Evolutionary conservation across 177 flowering plant genomes (phyloP).

Genomic region (Telopea speciosissima): DNA sequence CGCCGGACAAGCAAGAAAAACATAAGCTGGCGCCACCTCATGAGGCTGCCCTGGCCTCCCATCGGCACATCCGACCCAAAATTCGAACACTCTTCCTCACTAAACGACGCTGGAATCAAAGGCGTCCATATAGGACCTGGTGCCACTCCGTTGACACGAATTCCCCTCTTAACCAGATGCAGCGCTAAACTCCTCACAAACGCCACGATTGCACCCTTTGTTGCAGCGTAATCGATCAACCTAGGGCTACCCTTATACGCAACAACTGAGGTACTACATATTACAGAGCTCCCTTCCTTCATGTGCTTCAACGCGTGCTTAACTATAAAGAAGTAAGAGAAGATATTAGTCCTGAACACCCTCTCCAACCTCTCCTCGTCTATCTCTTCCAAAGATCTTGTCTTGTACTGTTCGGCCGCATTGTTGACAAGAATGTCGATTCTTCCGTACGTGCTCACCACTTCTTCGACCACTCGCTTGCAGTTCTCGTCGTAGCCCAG

Average conservation of each 20-base stretch:
- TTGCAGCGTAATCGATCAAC: slow-evolving; percentile 59
- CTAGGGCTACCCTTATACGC: slow-evolving; percentile 53
- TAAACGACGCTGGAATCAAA: slow-evolving; percentile 60
- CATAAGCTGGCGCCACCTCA: slow-evolving; percentile 62
- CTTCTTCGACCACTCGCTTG: slow-evolving; percentile 61
- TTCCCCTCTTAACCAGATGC: slow-evolving; percentile 44
- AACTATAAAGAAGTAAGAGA: slow-evolving; percentile 52
- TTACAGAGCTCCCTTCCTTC: slow-evolving; percentile 56
- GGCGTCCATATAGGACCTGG: slow-evolving; percentile 88
- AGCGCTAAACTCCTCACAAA: slow-evolving; percentile 61
- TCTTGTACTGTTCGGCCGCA: slow-evolving; percentile 62
- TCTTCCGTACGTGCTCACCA: slow-evolving; percentile 44
- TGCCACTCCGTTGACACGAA: slow-evolving; percentile 71
- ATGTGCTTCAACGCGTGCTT: slow-evolving; percentile 76
- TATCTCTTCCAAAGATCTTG: slow-evolving; percentile 43
- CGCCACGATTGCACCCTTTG: slow-evolving; percentile 74
- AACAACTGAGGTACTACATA: slow-evolving; percentile 51
- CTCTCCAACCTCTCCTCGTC: slow-evolving; percentile 53
- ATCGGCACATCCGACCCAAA: slow-evolving; percentile 69
- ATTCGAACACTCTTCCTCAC: slow-evolving; percentile 33
- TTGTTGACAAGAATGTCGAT: slow-evolving; percentile 74
- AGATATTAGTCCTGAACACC: slow-evolving; percentile 70
- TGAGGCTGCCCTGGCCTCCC: slow-evolving; percentile 73
- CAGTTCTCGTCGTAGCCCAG: slow-evolving; percentile 66
- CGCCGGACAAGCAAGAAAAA: slow-evolving; percentile 53